Conservation (phyloP, 805 yeast genomes). For the Schizosaccharomyces octosporus region DNA sequence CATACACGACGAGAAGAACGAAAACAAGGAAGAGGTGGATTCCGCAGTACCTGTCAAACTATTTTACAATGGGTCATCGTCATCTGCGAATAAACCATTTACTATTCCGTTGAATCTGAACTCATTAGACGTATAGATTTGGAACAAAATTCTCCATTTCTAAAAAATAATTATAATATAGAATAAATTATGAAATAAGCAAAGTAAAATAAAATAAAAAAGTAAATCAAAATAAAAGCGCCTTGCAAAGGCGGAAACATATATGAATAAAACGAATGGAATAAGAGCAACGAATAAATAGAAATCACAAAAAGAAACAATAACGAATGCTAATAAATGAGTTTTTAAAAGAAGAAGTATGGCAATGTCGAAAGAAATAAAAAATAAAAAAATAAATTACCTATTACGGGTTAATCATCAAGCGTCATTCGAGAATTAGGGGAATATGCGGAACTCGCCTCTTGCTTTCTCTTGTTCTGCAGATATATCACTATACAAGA, state of each 20-base stretch:
- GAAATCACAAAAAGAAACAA: background rate
- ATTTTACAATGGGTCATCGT: constrained; percentile 53
- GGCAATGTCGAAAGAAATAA: no score
- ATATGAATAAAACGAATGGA: background rate
- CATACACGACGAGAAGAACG: constrained; percentile 18
- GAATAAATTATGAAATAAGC: background rate
- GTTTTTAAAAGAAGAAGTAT: background rate
- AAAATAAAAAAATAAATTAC: constrained; percentile 4
- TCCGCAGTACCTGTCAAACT: constrained; percentile 63
- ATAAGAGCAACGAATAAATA: background rate
- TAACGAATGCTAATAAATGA: background rate
- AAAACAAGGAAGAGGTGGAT: constrained; percentile 25
- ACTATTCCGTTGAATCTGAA: constrained; percentile 50
- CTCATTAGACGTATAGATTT: constrained; percentile 31
- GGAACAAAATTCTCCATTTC: no score
- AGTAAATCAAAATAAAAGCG: no score
- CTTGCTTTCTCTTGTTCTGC: background rate
- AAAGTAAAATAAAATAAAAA: no score
- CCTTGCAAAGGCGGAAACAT: background rate
- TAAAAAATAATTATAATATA: constrained; percentile 3
- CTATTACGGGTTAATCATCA: constrained; percentile 3
- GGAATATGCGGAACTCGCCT: background rate
- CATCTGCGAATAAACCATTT: constrained; percentile 63
- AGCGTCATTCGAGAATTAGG: background rate
- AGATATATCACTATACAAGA: background rate